Evolutionary conservation across 2,329 filamentous ascomycete genomes (phyloP).

Genomic region (Xylaria sp.): DNA sequence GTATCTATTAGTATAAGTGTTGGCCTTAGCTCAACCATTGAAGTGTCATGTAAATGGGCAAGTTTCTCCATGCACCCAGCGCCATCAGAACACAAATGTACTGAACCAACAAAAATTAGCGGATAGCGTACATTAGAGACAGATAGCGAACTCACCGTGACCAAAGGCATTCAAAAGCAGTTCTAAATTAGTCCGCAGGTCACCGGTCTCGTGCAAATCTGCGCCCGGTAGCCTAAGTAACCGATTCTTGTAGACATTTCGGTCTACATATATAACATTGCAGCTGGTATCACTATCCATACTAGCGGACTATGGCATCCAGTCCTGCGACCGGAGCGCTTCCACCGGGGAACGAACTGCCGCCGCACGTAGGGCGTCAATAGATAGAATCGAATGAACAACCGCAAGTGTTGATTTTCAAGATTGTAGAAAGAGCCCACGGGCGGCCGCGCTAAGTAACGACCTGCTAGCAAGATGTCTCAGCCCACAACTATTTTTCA

Average conservation of each 20-base stretch:
- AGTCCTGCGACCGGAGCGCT: conserved; percentile 71
- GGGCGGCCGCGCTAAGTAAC: conserved; percentile 37
- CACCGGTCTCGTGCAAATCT: conserved; percentile 49
- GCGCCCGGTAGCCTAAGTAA: conserved; percentile 51
- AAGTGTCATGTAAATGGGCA: conserved; percentile 64
- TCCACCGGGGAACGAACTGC: conserved; percentile 54
- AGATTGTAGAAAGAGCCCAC: conserved; percentile 16
- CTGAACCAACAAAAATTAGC: conserved; percentile 50
- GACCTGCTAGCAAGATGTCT: conserved; percentile 40
- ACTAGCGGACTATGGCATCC: conserved; percentile 65
- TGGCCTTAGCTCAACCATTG: conserved; percentile 64
- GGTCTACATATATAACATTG: conserved; percentile 71
- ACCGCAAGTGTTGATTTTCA: conserved; percentile 10
- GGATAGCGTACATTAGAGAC: conserved; percentile 6
- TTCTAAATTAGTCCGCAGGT: conserved; percentile 59
- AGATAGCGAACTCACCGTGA: conserved; percentile 58
- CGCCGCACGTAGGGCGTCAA: conserved; percentile 41
- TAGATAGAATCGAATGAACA: not conserved
- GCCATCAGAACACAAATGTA: conserved; percentile 66
- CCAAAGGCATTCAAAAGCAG: conserved; percentile 66
- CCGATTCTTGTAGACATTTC: conserved; percentile 61
- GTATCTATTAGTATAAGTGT: conserved; percentile 69
- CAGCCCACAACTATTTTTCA: conserved; percentile 36
- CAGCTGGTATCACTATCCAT: conserved; percentile 70
- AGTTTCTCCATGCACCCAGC: conserved; percentile 64